Evolutionary conservation across 306 rosid genomes (phyloP), one percentile per base, ranked within the genome.

Genomic region (Pyrus bretschneideri): DNA sequence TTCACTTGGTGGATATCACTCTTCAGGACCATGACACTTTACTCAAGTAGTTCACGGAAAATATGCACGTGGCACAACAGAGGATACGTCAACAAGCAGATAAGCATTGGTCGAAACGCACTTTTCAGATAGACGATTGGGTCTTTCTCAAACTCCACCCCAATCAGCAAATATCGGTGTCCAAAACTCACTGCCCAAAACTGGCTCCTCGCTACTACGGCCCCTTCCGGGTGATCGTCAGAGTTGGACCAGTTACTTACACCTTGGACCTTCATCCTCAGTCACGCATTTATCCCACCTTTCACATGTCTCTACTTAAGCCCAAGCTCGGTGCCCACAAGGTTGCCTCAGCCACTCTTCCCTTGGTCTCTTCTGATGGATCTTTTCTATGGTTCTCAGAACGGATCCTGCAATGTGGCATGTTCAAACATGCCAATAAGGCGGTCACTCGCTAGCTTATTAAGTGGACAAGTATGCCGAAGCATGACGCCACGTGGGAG

Each of bases 161-260:
- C 2, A n/a, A 57, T 1, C 5, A 6, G 13, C 14, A 3, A 1
- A 3, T 11, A 21, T 8, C 12, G 0, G 29, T 9, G 0, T 9
- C 13, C 14, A 21, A 21, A n/a, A 21, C 5, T 10, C 25, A 57
- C 1, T n/a, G 3, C 27, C 29, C 12, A 4, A 57, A n/a, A n/a
- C 27, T 57, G 0, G 4, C 29, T 21, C 62, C 8, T 21, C 15
- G 4, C 13, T 57, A 57, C 13, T n/a, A 57, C 11, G 6, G 14
- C 0, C 62, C 62, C 0, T 57, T 21, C 11, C 2, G n/a, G 0
- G 15, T 57, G 1, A 4, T 57, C 13, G 5, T 5, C 10, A 9
- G 29, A 10, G 62, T 57, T n/a, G 29, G 29, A 1, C 3, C 1
- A 1, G 6, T 57, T 1, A 2, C 6, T 21, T 57, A 57, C 12